These are phyloP conservation scores for Cicer chorassanicum DNA, from an alignment of 306 rosid genomes.

Conservation along the genomic window DNA sequence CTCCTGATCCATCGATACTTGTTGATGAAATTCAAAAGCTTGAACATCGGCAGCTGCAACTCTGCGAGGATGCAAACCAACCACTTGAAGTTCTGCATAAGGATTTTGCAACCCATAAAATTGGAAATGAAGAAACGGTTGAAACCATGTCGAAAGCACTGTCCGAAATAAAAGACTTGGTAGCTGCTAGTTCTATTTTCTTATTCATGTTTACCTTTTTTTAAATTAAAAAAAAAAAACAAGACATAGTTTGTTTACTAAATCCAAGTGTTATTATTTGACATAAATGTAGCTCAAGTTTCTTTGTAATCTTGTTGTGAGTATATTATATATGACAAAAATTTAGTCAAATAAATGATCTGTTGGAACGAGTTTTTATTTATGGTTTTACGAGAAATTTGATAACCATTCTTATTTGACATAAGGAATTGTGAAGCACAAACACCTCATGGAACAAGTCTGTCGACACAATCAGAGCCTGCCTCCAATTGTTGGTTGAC, in stretches of 20 bases:
- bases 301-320: constrained; percentile 2
- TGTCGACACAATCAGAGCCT: no score
- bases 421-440: no score
- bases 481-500: no score
- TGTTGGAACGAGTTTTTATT: constrained; percentile 3
- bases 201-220: no score
- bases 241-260: neutral
- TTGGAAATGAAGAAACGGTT: constrained; percentile 84
- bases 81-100: constrained; percentile 89
- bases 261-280: constrained; percentile 12
- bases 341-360: neutral
- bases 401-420: neutral
- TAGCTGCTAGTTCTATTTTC: constrained; percentile 54
- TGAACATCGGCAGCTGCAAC: constrained; percentile 85
- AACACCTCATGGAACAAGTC: no score
- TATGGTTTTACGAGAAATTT: constrained; percentile 1
- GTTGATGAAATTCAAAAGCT: constrained; percentile 80
- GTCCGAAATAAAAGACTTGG: constrained; percentile 80
- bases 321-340: neutral
- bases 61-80: constrained; percentile 88
- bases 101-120: constrained; percentile 75
- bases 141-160: constrained; percentile 79
- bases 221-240: neutral
- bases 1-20: constrained; percentile 83
- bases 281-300: neutral